Evolutionary conservation across 2,329 filamentous ascomycete species (phyloP), one percentile per base, ranked within the genome.

Genomic region (Botrytis byssoidea): DNA sequence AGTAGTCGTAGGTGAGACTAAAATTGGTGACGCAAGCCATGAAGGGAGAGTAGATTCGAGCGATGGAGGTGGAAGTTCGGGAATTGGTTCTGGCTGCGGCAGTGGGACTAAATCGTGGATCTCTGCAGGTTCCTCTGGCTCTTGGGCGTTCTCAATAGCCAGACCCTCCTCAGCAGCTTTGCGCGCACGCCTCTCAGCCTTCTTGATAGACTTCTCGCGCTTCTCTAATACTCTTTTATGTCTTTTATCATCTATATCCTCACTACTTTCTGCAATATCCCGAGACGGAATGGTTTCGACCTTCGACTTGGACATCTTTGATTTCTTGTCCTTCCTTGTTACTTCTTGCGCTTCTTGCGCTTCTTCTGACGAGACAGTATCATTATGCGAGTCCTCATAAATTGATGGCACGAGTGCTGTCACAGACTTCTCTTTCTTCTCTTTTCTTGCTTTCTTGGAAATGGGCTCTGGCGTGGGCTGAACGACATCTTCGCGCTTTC

Each of bases 11-110:
- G 89, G 86, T 0, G 90, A 86, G 6, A 94, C 89, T 40, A 88
- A 87, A n/a, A 92, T 87, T 0, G 95, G 94, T 20, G 90, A 87
- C 8, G 92, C 89, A 20, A 98, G 86, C 95, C 95, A 98, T 4
- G 86, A 78, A 0, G 95, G 95, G 4, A 97, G 85, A 1, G 92
- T 92, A 44, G 94, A 91, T 82, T 93, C 94, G n/a, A 88, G 87
- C 3, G 91, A 89, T 71, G 87, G 86, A 69, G 88, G 86, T 1
- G 85, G 84, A 44, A 87, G 83, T 64, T 90, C 87, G 1, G 86
- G 84, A 1, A 89, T 85, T 0, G 88, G 88, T 46, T 88, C 87
- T 20, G 93, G 94, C 77, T 97, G 94, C 12, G 94, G 94, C 32
- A 97, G 85, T 10, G 94, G 94, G 73, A 92, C 90, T 0, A 98